phyloP scores from a whole-genome alignment of 2,329 filamentous ascomycete species.

The Penicillium sp. region DNA sequence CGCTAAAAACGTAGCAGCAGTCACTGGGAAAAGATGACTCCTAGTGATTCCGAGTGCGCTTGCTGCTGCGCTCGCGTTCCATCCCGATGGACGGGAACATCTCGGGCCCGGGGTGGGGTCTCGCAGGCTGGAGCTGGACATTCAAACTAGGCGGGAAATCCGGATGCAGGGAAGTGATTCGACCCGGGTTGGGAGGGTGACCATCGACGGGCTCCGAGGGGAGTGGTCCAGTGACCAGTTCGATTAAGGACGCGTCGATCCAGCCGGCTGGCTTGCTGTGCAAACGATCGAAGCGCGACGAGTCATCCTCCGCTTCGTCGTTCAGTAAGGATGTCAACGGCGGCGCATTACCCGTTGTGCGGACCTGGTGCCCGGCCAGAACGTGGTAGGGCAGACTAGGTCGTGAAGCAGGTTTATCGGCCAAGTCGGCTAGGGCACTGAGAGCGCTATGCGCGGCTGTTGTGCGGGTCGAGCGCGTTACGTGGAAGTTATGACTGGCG shows the following conservation, averaged over 20 bases:
- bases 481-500: conserved; percentile 60
- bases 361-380: conserved; percentile 50
- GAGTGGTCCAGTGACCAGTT: conserved; percentile 41
- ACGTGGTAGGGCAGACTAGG: conserved; percentile 53
- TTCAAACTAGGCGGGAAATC: conserved; percentile 50
- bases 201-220: conserved; percentile 34
- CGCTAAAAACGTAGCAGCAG: not conserved
- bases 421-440: conserved; percentile 61
- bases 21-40: not conserved
- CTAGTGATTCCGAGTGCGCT: conserved; percentile 28
- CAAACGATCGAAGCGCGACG: conserved; percentile 46
- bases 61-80: conserved; percentile 30
- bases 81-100: conserved; percentile 29
- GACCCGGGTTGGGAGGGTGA: conserved; percentile 36
- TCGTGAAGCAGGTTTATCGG: conserved; percentile 52
- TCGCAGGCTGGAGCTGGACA: conserved; percentile 47
- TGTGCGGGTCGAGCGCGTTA: conserved; percentile 57
- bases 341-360: conserved; percentile 49
- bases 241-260: conserved; percentile 47
- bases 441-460: conserved; percentile 56
- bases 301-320: conserved; percentile 53
- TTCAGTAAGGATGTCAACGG: conserved; percentile 49
- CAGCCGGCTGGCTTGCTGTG: conserved; percentile 43
- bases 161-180: conserved; percentile 47
- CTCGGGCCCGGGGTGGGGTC: conserved; percentile 24